Base-by-base conservation (phyloP, 179 eudicot species). In the Carnegiea gigantea region DNA sequence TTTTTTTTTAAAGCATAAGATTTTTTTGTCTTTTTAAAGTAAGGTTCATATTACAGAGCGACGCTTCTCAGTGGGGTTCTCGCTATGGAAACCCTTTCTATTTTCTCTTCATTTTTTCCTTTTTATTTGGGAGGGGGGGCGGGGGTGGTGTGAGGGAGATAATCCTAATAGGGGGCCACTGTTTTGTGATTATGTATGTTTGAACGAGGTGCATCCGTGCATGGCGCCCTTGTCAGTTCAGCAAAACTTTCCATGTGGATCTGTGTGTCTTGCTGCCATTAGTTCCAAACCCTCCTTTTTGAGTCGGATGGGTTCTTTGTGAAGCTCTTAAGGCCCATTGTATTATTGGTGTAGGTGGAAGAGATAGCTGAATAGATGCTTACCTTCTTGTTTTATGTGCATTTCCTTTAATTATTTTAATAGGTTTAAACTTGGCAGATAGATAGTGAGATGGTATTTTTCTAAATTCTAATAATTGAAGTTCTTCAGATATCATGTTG, bases 401-500 rank as follows among this genome's bases (percentile, higher is more conserved):
- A 15, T 75, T 75, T 75, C 17, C 57, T 46, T 9, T 8, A 36
- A 26, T 12, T 4, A 9, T 30, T 70, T 36, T 15, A 17, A 70
- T 70, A 70, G 8, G 3, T 48, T 48, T 14, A 73, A 73, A 75
- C 18, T n/a, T 49, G 40, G 33, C 8, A 11, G 15, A 49, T 24
- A 49, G 21, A 72, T 43, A 38, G 53, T 43, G 0, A 14, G 30
- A 75, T 75, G 44, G 17, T 20, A 28, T 30, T 30, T 53, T 54
- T 15, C 49, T 36, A 54, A 17, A 24, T 54, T 15, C 49, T 36
- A 54, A 17, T 53, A 9, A 14, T 26, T 26, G 68, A 75, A 80
- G 26, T 75, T 53, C 54, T 75, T 74, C 64, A 81, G 48, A 74
- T 30, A 57, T 59, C 70, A 21, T 54, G 23, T 54, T 28, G 70